phyloP scores from a whole-genome alignment of 2,329 filamentous ascomycete genomes.

The Arthrobotrys conoides region DNA sequence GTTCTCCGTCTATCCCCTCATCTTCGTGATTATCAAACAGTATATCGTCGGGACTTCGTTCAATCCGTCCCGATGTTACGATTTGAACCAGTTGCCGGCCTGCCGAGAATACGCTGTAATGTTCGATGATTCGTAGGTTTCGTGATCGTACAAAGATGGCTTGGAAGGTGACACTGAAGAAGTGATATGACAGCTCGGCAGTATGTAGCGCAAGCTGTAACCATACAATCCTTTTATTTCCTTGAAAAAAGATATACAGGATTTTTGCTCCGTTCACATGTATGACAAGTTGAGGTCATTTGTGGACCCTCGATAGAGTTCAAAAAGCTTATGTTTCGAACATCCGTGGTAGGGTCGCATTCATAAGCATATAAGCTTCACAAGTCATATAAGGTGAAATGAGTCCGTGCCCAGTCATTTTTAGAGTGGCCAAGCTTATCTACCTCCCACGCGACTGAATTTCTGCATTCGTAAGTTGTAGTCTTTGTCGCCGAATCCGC shows the following conservation, averaged over 20 bases:
- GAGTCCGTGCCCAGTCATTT: slow-evolving; percentile 15
- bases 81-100: slow-evolving; percentile 17
- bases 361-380: background rate
- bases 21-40: slow-evolving; percentile 9
- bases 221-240: background rate
- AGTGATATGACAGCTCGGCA: slow-evolving; percentile 16
- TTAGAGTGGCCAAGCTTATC: slow-evolving; percentile 12
- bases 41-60: slow-evolving; percentile 15
- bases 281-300: slow-evolving; percentile 42
- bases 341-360: slow-evolving; percentile 14
- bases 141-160: slow-evolving; percentile 22
- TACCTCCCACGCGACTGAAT: background rate
- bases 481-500: slow-evolving; percentile 11
- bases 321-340: slow-evolving; percentile 49
- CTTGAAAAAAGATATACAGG: background rate
- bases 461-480: slow-evolving; percentile 12
- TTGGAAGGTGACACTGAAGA: slow-evolving; percentile 18
- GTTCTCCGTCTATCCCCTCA: background rate
- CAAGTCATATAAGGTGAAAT: background rate
- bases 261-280: background rate
- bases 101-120: background rate
- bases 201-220: slow-evolving; percentile 10
- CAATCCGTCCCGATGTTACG: slow-evolving; percentile 12
- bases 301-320: slow-evolving; percentile 38
- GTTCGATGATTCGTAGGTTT: slow-evolving; percentile 3